Evolutionary conservation across 306 rosid genomes (phyloP).

Genomic region (Dryas alaskensis): DNA sequence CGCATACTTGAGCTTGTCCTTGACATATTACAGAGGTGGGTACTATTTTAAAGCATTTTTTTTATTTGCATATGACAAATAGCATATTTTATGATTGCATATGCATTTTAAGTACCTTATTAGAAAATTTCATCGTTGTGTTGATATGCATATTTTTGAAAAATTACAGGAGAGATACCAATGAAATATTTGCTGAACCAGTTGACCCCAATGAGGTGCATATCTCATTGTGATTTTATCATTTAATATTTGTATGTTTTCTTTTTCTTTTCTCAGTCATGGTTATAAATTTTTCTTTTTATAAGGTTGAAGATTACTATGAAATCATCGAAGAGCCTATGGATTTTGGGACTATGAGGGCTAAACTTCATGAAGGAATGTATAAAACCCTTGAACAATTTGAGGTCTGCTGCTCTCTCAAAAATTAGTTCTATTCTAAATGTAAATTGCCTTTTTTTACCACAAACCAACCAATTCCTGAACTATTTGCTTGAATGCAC

Average conservation of each 20-base stretch:
- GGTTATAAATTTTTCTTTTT: constrained; percentile 15
- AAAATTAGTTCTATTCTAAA: not conserved
- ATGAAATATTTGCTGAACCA: constrained; percentile 75
- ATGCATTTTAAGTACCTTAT: too few relatives aligned
- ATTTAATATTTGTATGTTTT: not conserved
- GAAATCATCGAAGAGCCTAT: constrained; percentile 56
- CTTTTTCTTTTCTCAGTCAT: not conserved
- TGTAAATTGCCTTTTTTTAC: not conserved
- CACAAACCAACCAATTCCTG: not conserved
- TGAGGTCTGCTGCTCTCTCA: constrained; percentile 48
- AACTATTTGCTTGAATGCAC: too few relatives aligned
- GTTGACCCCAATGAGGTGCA: constrained; percentile 62
- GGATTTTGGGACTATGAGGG: constrained; percentile 88
- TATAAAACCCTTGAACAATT: constrained; percentile 53
- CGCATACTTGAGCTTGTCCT: constrained; percentile 55
- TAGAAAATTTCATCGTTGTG: not conserved
- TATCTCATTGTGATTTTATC: constrained; percentile 1
- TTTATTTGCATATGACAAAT: not conserved
- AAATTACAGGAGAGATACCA: constrained; percentile 50
- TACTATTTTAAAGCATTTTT: not conserved
- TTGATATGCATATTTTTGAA: constrained; percentile 12
- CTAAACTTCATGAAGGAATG: constrained; percentile 71
- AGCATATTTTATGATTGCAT: too few relatives aligned
- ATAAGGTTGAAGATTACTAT: constrained; percentile 62
- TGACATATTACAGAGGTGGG: constrained; percentile 62